Conservation (phyloP, 139 green algal genomes). For the Chlamydomonas applanata region DNA sequence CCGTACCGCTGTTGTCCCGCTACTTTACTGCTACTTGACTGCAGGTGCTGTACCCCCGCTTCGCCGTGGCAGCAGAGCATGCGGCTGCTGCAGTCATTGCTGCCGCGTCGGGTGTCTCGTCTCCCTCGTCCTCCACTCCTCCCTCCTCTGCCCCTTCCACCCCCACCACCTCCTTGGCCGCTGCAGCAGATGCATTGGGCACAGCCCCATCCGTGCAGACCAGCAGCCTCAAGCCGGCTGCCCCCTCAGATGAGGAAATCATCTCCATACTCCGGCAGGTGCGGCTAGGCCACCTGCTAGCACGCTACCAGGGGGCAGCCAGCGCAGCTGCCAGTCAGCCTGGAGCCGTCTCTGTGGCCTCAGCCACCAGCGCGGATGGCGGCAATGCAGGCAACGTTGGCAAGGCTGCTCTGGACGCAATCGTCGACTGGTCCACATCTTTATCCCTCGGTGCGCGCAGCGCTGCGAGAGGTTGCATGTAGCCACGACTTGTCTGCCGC, state of each 20-base stretch:
- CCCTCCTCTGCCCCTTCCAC: neutral
- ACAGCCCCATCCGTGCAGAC: neutral
- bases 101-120: neutral
- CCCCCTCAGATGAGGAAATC: slow-evolving; percentile 69
- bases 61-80: slow-evolving; percentile 28
- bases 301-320: slow-evolving; percentile 29
- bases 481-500: too few species aligned
- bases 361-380: too few species aligned
- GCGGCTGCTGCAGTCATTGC: neutral
- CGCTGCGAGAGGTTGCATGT: too few species aligned
- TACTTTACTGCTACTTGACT: too few species aligned
- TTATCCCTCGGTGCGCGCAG: slow-evolving; percentile 80
- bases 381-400: too few species aligned
- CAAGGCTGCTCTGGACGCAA: slow-evolving; percentile 50
- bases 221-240: slow-evolving; percentile 9
- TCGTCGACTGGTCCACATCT: slow-evolving; percentile 80
- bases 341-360: neutral
- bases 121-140: neutral
- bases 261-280: slow-evolving; percentile 59
- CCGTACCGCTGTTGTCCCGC: too few species aligned
- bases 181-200: slow-evolving; percentile 9
- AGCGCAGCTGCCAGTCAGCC: neutral
- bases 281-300: slow-evolving; percentile 57
- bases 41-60: slow-evolving; percentile 82
- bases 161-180: neutral